phyloP scores from a whole-genome alignment of 495 filamentous ascomycete species.

The Ramalina intermedia region DNA sequence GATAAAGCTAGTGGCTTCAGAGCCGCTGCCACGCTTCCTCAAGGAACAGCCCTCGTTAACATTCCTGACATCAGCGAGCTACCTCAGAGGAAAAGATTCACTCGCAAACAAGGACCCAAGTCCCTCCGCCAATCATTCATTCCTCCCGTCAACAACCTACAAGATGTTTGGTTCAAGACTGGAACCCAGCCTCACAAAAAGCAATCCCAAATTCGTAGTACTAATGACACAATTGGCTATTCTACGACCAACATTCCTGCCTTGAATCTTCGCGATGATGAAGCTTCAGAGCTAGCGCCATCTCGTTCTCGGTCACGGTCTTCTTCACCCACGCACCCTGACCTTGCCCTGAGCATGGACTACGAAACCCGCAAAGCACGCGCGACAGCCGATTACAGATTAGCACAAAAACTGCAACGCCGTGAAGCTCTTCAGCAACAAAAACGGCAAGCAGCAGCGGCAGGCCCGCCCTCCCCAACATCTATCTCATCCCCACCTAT shows the following conservation, averaged over 20 bases:
- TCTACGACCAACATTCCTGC: not conserved
- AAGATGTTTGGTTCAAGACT: constrained; percentile 20
- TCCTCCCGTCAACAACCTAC: constrained; percentile 17
- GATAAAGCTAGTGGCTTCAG: constrained; percentile 6
- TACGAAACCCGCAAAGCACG: constrained; percentile 22
- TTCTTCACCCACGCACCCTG: constrained; percentile 3
- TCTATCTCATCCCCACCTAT: not conserved
- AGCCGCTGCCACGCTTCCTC: constrained; percentile 11
- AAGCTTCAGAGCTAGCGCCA: not conserved
- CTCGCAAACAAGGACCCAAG: constrained; percentile 7
- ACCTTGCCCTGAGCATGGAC: constrained; percentile 21
- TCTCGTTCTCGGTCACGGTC: not conserved
- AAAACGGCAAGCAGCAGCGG: constrained; percentile 2
- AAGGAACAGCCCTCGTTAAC: constrained; percentile 14
- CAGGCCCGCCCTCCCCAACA: not conserved
- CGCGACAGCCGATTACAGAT: constrained; percentile 8
- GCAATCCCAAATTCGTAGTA: not conserved
- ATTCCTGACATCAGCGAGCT: constrained; percentile 12
- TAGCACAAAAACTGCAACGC: constrained; percentile 2
- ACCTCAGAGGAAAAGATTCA: not conserved
- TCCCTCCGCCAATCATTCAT: constrained; percentile 22
- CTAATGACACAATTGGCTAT: not conserved
- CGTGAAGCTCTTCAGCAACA: constrained; percentile 9
- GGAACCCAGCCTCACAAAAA: not conserved
- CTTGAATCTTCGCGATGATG: constrained; percentile 2